Evolutionary conservation across 2,329 filamentous ascomycete species (phyloP).

Genomic region (Peltaster fructicola): DNA sequence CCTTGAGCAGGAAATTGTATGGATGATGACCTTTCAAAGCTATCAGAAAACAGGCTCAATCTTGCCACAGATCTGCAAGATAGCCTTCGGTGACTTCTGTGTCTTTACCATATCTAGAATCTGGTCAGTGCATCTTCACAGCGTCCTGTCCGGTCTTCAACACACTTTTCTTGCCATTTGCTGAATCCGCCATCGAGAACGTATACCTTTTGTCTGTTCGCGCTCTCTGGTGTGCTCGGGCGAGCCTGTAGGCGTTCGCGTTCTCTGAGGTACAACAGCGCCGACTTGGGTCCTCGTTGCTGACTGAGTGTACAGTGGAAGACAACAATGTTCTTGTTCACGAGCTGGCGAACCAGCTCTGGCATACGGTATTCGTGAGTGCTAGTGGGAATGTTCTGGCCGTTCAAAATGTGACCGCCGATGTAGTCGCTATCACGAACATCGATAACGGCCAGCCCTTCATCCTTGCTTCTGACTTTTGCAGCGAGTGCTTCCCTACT

Average conservation of each 20-base stretch:
- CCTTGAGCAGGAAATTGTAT: too few relatives aligned
- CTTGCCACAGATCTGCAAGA: slow-evolving; percentile 65
- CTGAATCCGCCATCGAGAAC: slow-evolving; percentile 73
- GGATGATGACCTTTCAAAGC: too few relatives aligned
- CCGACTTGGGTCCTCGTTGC: slow-evolving; percentile 72
- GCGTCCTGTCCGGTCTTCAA: slow-evolving; percentile 3
- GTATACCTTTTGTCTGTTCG: slow-evolving; percentile 49
- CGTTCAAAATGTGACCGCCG: slow-evolving; percentile 71
- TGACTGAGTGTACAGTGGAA: slow-evolving; percentile 93
- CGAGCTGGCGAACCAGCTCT: slow-evolving; percentile 61
- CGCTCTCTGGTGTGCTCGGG: slow-evolving; percentile 11
- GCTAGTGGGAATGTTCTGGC: slow-evolving; percentile 55
- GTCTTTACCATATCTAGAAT: slow-evolving; percentile 49
- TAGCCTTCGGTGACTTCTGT: slow-evolving; percentile 68
- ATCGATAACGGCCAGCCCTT: slow-evolving; percentile 56
- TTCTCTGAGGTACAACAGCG: slow-evolving; percentile 61
- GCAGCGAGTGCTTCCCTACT: slow-evolving; percentile 50
- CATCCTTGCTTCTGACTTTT: slow-evolving; percentile 28
- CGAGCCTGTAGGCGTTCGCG: slow-evolving; percentile 35
- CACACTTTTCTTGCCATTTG: slow-evolving; percentile 65
- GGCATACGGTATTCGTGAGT: slow-evolving; percentile 62
- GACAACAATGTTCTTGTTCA: slow-evolving; percentile 64
- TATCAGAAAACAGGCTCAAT: too few relatives aligned
- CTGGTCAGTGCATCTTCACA: slow-evolving; percentile 2
- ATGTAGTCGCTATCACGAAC: slow-evolving; percentile 83